Conservation (phyloP, 495 filamentous ascomycete genomes). For the Neurospora pannonica region DNA sequence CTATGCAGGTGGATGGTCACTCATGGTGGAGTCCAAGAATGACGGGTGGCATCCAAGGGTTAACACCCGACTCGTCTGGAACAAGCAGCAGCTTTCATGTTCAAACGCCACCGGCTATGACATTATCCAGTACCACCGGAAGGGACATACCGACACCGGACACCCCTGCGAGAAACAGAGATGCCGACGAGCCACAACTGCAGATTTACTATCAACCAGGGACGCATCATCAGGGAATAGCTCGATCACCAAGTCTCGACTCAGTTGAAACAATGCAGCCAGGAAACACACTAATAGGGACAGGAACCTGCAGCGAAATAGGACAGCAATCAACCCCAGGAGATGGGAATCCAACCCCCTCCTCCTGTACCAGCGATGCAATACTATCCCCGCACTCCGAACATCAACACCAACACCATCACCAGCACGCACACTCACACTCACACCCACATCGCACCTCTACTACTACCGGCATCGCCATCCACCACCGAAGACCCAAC, state of each 20-base stretch:
- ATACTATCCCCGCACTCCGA: neutral
- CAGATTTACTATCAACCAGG: neutral
- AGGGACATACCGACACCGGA: neutral
- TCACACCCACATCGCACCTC: neutral
- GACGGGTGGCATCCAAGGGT: constrained; percentile 5
- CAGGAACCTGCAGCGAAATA: neutral
- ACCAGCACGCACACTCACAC: neutral
- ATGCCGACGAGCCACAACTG: neutral
- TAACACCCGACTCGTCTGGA: constrained; percentile 7
- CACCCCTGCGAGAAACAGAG: neutral
- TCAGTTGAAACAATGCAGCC: neutral
- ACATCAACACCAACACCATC: neutral
- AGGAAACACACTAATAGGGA: neutral
- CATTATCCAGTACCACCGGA: neutral
- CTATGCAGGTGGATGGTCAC: constrained; percentile 2
- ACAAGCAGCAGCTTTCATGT: constrained; percentile 3
- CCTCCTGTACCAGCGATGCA: neutral
- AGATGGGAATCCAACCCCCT: neutral
- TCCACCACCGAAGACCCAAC: neutral
- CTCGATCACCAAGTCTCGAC: neutral
- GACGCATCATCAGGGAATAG: neutral
- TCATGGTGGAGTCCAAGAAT: constrained; percentile 16
- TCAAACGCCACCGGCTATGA: neutral
- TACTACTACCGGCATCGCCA: neutral
- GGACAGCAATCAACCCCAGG: neutral